A percentile compares a stretch with the other conserved stretches of the same genome.
These are phyloP conservation scores for Pythium monospermum DNA, from an alignment of 352 stramenopile species.

Conservation along the genomic window DNA sequence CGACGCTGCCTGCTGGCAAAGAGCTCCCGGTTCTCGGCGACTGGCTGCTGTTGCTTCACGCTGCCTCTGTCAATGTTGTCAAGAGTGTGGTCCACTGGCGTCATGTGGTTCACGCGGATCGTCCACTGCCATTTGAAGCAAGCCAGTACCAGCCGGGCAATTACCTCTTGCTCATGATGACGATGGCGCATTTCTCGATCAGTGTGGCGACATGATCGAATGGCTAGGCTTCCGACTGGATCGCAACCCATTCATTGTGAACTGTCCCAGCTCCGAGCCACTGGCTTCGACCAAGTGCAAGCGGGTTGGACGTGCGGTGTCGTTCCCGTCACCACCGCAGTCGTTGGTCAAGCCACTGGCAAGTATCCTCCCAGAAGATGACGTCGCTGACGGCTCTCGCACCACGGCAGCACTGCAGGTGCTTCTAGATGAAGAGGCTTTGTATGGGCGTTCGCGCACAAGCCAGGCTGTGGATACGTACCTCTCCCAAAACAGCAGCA, in stretches of 20 bases:
- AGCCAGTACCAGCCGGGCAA: slow-evolving; percentile 33
- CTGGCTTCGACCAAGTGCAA: too few species aligned
- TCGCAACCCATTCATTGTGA: slow-evolving; percentile 53
- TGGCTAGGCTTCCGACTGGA: slow-evolving; percentile 51
- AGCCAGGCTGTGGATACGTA: background rate
- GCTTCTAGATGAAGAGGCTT: slow-evolving; percentile 45
- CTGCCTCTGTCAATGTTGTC: slow-evolving; percentile 52
- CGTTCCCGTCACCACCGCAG: slow-evolving; percentile 19
- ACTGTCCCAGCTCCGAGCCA: too few species aligned
- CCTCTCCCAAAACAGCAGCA: background rate
- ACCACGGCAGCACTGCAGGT: slow-evolving; percentile 26
- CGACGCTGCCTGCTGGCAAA: slow-evolving; percentile 26
- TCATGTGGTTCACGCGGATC: slow-evolving; percentile 26
- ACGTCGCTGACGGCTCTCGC: slow-evolving; percentile 34
- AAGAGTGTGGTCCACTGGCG: slow-evolving; percentile 43
- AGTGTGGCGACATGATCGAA: slow-evolving; percentile 27
- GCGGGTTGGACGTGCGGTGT: too few species aligned
- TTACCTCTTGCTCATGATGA: slow-evolving; percentile 53
- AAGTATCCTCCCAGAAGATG: slow-evolving; percentile 42
- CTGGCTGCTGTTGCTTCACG: slow-evolving; percentile 41
- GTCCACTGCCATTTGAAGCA: slow-evolving; percentile 33
- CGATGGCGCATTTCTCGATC: slow-evolving; percentile 50
- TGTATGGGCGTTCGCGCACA: slow-evolving; percentile 25
- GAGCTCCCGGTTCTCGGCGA: slow-evolving; percentile 54
- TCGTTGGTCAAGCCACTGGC: slow-evolving; percentile 36